phyloP scores from a whole-genome alignment of 345 rosid species.

The Adansonia digitata region DNA sequence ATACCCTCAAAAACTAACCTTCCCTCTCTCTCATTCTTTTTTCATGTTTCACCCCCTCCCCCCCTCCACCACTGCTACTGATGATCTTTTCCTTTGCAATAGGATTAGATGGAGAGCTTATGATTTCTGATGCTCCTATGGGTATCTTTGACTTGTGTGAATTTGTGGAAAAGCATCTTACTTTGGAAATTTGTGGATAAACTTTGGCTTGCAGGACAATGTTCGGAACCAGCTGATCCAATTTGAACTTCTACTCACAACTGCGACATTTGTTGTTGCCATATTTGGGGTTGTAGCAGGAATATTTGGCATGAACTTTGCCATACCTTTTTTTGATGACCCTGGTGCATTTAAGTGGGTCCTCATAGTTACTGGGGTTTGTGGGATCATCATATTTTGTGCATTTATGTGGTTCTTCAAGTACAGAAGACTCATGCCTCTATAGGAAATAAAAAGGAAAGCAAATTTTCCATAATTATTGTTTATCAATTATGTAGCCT shows the following conservation, averaged over 20 bases:
- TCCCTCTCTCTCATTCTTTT: background rate
- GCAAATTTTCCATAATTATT: background rate
- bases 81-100: too few species aligned
- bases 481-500: background rate
- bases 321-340: constrained; percentile 58
- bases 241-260: constrained; percentile 87
- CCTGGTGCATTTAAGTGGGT: constrained; percentile 69
- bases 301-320: constrained; percentile 88
- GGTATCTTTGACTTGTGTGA: background rate
- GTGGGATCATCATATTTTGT: constrained; percentile 55
- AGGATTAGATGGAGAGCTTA: background rate
- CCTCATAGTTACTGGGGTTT: too few species aligned
- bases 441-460: constrained; percentile 21
- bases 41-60: background rate
- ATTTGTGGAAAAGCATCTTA: background rate
- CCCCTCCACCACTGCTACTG: background rate
- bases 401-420: constrained; percentile 91
- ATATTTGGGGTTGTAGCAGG: constrained; percentile 97
- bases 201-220: constrained; percentile 58
- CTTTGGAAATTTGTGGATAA: too few species aligned
- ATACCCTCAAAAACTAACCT: background rate
- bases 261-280: constrained; percentile 92
- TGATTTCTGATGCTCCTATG: background rate
- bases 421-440: constrained; percentile 81
- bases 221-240: constrained; percentile 96